These are phyloP conservation scores for Diaporthe capsici DNA, from an alignment of 2,329 filamentous ascomycete genomes.

Conservation along the genomic window DNA sequence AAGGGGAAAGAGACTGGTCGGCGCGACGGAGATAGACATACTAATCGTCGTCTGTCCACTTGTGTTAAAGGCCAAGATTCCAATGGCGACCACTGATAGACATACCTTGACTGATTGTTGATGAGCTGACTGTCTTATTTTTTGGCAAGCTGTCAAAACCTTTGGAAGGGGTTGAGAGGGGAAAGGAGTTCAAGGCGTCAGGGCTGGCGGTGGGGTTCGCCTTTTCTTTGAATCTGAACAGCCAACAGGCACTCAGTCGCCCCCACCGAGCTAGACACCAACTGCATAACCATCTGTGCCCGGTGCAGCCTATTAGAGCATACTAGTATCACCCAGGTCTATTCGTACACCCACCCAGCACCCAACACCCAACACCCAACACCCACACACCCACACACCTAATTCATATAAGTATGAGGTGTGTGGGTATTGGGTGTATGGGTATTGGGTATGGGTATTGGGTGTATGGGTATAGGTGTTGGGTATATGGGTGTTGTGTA, in stretches of 20 bases:
- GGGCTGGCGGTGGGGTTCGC: neutral
- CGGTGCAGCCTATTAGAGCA: neutral
- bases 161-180: neutral
- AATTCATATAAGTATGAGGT: no score
- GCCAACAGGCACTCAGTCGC: neutral
- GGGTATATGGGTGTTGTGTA: no score
- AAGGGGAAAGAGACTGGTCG: constrained; percentile 3
- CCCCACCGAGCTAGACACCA: neutral
- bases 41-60: neutral
- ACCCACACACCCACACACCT: no score
- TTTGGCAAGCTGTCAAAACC: neutral
- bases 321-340: no score
- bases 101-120: neutral
- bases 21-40: neutral
- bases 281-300: neutral
- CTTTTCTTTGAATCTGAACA: neutral
- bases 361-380: no score
- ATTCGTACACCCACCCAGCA: no score
- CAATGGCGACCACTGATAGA: neutral
- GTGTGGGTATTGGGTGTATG: no score
- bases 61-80: neutral
- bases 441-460: no score
- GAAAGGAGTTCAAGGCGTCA: neutral
- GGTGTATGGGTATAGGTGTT: no score
- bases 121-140: neutral